Conservation (phyloP, 371 early-diverging fungal species). For the Mortierella sp. region DNA sequence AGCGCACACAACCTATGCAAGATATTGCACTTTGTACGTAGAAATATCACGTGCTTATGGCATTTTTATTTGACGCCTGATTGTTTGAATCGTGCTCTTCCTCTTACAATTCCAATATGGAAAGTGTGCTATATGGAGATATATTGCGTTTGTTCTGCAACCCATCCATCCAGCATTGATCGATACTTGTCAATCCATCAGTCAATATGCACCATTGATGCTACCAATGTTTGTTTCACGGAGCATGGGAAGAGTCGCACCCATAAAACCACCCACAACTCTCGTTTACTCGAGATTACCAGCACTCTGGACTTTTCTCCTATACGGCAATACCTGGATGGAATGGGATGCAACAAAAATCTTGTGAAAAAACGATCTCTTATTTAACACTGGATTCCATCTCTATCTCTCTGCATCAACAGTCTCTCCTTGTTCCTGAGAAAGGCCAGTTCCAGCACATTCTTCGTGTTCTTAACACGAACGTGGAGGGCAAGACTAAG, state of each 20-base stretch:
- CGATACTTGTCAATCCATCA: slow-evolving; percentile 11
- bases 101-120: slow-evolving; percentile 46
- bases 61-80: not conserved
- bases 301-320: not conserved
- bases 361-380: slow-evolving; percentile 8
- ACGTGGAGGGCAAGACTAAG: slow-evolving; percentile 98
- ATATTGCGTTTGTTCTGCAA: slow-evolving; percentile 9
- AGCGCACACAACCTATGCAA: not conserved
- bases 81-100: slow-evolving; percentile 18
- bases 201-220: not conserved
- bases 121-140: slow-evolving; percentile 19
- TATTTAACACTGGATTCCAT: slow-evolving; percentile 44
- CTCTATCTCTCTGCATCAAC: slow-evolving; percentile 25
- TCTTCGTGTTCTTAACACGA: slow-evolving; percentile 99
- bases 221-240: not conserved
- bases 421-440: slow-evolving; percentile 93
- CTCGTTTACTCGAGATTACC: not conserved
- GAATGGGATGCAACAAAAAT: not conserved
- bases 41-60: not conserved
- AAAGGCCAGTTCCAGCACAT: slow-evolving; percentile 97
- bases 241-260: not conserved
- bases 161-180: slow-evolving; percentile 23
- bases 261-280: not conserved
- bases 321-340: not conserved
- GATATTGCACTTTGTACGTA: slow-evolving; percentile 7